Evolutionary conservation across 768 basidiomycete species (phyloP), one percentile per base, ranked within the genome.

Genomic region (Candolleomyces eurysporus): DNA sequence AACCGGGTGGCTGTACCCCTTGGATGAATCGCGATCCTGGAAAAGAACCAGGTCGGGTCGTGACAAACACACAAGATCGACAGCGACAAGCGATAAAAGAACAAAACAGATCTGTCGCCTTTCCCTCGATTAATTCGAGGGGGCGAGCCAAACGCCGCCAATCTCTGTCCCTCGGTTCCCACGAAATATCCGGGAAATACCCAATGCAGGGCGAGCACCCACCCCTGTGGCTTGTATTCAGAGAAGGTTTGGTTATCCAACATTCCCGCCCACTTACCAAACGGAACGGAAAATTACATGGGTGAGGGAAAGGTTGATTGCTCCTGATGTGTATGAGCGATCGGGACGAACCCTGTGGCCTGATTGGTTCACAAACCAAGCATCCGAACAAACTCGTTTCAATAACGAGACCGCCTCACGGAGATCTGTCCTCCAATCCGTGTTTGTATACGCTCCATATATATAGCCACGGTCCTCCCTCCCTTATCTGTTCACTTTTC

Each of bases 361-460:
- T 69, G 70, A 72, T 73, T 71, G 69, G 67, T 61, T 59, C 43
- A 52, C 61, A 60, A 65, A 62, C 65, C 46, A 62, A 64, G 70
- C 65, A 65, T 60, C 74, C 75, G 75, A 76, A 75, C 69, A 76
- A 73, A 43, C 42, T 43, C 45, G 16, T 67, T 70, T 59, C 62
- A 68, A 69, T 68, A 70, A 39, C 58, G 22, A 69, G 72, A 67
- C 52, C 63, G 60, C 68, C 69, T 67, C 62, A 62, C 65, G 67
- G 68, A 66, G 63, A 67, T 70, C 69, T 67, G 54, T 52, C 61
- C 62, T 66, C 58, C 59, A 69, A 67, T 66, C 63, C 21, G 63
- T 55, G 58, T 64, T 60, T 31, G 57, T 67, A 59, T 59, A 63
- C 58, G 64, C 66, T 67, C 64, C 58, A 71, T 66, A 68, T 72